Conservation (phyloP, 129 eudicot genomes). For the Helianthus tuberosus region DNA sequence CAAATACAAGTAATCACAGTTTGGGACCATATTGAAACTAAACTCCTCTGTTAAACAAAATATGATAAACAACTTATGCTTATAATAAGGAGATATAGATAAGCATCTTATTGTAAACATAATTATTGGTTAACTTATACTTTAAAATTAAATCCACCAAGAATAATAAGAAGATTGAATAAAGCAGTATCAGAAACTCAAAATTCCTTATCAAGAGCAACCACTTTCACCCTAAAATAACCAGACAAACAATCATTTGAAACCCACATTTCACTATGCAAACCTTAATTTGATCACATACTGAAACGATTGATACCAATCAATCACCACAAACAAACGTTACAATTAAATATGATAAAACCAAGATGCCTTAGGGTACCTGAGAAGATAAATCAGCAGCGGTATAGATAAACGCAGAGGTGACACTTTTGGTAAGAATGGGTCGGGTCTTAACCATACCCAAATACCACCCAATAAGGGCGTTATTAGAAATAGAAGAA, state of each 20-base stretch:
- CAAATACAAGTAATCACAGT: neutral
- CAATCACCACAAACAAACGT: too few relatives aligned
- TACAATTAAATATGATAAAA: too few relatives aligned
- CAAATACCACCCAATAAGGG: conserved; percentile 77
- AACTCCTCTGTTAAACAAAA: neutral
- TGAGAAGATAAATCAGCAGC: conserved; percentile 90
- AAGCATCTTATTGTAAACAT: too few relatives aligned
- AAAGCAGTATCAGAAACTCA: neutral
- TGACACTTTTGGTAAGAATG: conserved; percentile 74
- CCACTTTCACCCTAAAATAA: neutral
- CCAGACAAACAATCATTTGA: neutral
- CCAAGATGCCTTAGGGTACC: conserved; percentile 34
- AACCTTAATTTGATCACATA: neutral
- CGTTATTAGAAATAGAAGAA: conserved; percentile 37
- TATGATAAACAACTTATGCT: neutral
- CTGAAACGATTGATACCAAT: too few relatives aligned
- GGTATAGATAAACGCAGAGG: conserved; percentile 62
- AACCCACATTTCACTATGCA: neutral
- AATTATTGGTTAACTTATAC: neutral
- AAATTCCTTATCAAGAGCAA: too few relatives aligned
- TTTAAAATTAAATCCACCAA: neutral
- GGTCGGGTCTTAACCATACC: conserved; percentile 72
- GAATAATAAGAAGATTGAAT: neutral
- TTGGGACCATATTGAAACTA: neutral
- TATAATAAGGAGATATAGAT: too few relatives aligned